Evolutionary conservation across 352 stramenopile genomes (phyloP).

Genomic region (Globisporangium splendens): DNA sequence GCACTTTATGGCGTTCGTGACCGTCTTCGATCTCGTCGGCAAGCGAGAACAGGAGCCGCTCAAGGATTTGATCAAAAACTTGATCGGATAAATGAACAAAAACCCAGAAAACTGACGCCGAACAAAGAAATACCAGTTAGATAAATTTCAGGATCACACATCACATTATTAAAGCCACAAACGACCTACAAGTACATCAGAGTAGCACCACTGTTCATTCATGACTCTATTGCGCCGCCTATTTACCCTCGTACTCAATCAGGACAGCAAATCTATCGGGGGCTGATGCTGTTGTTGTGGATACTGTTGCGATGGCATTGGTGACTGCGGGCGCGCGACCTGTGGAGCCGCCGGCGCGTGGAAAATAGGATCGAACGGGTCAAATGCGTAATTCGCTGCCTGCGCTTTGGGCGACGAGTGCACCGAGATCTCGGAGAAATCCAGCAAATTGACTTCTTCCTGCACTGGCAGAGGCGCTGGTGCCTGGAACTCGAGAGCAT

Average conservation of each 20-base stretch:
- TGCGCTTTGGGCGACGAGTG: slow-evolving; percentile 42
- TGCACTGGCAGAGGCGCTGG: slow-evolving; percentile 14
- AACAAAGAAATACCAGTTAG: background rate
- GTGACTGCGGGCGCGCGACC: background rate
- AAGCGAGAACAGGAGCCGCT: slow-evolving; percentile 93
- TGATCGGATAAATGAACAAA: slow-evolving; percentile 40
- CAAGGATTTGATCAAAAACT: slow-evolving; percentile 93
- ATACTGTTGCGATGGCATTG: slow-evolving; percentile 13
- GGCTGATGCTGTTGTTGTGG: slow-evolving; percentile 16
- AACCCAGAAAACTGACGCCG: background rate
- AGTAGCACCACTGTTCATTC: slow-evolving; percentile 3
- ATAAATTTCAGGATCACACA: too few relatives aligned
- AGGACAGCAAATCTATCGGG: slow-evolving; percentile 46
- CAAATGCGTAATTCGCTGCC: slow-evolving; percentile 8
- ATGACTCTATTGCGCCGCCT: background rate
- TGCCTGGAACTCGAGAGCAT: slow-evolving; percentile 11
- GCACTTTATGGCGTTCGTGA: slow-evolving; percentile 97
- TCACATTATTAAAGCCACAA: too few relatives aligned
- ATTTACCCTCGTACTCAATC: slow-evolving; percentile 11
- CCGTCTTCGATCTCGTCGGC: slow-evolving; percentile 92
- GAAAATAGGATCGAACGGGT: slow-evolving; percentile 14
- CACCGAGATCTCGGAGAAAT: slow-evolving; percentile 62
- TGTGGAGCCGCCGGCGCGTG: slow-evolving; percentile 5
- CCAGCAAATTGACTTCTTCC: slow-evolving; percentile 46
- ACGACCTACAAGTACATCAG: background rate